phyloP scores from a whole-genome alignment of 1,139 yeast genomes.

The Saccharomycopsis phalli region DNA sequence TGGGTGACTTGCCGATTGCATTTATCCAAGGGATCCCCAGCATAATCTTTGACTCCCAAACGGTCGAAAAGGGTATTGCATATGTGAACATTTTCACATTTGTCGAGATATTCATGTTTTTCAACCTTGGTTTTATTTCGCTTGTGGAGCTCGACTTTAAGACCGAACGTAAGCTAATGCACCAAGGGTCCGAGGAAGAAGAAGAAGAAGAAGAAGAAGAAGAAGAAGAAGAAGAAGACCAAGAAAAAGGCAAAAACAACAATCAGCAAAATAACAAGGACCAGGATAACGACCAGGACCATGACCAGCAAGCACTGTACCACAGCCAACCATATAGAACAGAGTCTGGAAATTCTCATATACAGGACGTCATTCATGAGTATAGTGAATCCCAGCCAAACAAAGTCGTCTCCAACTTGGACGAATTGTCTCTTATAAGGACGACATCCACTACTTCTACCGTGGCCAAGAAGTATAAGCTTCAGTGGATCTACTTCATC shows the following conservation, averaged over 20 bases:
- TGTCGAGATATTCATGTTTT: slow-evolving; percentile 57
- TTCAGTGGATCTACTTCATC: slow-evolving; percentile 16
- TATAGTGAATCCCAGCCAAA: slow-evolving; percentile 18
- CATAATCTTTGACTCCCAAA: slow-evolving; percentile 44
- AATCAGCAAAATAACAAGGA: background rate
- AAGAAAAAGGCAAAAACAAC: background rate
- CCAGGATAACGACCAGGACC: background rate
- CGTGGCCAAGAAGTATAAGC: background rate
- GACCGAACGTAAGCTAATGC: slow-evolving; percentile 17
- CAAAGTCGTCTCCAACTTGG: slow-evolving; percentile 2
- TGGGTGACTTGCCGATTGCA: slow-evolving; percentile 55
- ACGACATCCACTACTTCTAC: background rate
- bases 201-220: slow-evolving; percentile 9
- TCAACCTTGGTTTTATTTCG: slow-evolving; percentile 66
- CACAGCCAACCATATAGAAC: background rate
- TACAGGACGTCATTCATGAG: slow-evolving; percentile 17
- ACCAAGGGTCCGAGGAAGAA: slow-evolving; percentile 24
- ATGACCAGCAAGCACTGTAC: background rate
- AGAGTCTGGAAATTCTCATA: too few relatives aligned
- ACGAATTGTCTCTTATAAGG: slow-evolving; percentile 5
- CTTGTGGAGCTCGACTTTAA: slow-evolving; percentile 65
- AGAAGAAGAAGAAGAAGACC: background rate
- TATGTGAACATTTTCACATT: slow-evolving; percentile 73
- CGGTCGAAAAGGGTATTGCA: slow-evolving; percentile 76
- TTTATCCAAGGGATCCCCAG: slow-evolving; percentile 42